Conservation (phyloP, 441 rosid genomes). For the Mallotus repandus region DNA sequence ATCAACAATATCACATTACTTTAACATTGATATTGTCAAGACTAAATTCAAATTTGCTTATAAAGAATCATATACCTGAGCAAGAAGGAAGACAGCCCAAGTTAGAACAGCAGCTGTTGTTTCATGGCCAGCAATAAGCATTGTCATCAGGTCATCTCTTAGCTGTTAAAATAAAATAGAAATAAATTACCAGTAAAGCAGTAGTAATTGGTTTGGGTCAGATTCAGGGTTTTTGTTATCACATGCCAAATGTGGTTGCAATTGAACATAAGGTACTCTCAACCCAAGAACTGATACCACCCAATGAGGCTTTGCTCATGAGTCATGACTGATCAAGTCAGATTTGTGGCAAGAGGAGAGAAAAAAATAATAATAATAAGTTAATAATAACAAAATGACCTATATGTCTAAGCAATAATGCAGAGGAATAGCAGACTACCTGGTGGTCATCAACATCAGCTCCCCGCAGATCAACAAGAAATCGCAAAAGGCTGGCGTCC, state of each 20-base stretch:
- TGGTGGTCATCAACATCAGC: constrained; percentile 83
- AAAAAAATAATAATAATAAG: not conserved
- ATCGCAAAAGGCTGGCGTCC: constrained; percentile 94
- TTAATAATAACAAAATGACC: not conserved
- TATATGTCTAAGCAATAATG: constrained; percentile 6
- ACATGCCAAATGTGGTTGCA: not conserved
- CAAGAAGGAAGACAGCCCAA: constrained; percentile 91
- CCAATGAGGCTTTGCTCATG: not conserved
- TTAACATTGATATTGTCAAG: not conserved
- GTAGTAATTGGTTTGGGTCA: not conserved
- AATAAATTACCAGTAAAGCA: not conserved
- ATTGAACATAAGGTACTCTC: too few species aligned
- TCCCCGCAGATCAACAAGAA: constrained; percentile 93
- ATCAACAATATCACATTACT: not conserved
- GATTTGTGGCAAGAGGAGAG: constrained; percentile 1
- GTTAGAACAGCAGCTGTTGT: constrained; percentile 98
- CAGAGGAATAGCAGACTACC: constrained; percentile 36
- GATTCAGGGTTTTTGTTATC: not conserved
- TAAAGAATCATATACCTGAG: constrained; percentile 59
- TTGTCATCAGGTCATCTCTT: constrained; percentile 92
- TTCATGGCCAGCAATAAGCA: constrained; percentile 97
- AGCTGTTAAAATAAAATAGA: constrained; percentile 45
- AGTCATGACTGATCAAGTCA: not conserved
- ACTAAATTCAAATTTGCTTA: constrained; percentile 16
- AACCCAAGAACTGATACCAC: too few species aligned